Percentiles rank a stretch among this genome's conserved stretches.
Conservation (phyloP, 2,329 filamentous ascomycete genomes). For the Pseudodiploospora longispora region DNA sequence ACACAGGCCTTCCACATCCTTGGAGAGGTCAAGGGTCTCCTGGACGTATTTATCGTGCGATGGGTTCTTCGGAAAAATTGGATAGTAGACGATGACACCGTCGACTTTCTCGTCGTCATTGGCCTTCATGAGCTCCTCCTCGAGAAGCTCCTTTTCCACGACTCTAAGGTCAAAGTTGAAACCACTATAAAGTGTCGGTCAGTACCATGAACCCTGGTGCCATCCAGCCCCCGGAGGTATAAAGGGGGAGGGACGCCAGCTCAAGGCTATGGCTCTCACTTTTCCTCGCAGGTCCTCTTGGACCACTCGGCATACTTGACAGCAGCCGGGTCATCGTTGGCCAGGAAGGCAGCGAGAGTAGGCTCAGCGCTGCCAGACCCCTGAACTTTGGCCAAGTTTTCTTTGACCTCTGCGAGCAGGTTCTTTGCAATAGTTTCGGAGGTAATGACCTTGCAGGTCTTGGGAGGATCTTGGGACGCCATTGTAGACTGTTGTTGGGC, state of each 20-base stretch:
- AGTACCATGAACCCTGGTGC: slow-evolving; percentile 2
- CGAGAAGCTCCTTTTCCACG: slow-evolving; percentile 79
- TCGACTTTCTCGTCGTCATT: slow-evolving; percentile 73
- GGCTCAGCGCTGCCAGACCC: slow-evolving; percentile 50
- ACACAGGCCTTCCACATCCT: slow-evolving; percentile 92
- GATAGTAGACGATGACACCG: slow-evolving; percentile 96
- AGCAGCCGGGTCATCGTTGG: slow-evolving; percentile 84
- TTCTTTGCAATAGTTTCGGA: slow-evolving; percentile 80
- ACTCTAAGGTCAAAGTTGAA: slow-evolving; percentile 82
- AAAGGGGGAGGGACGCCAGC: too few species aligned
- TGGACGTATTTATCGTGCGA: slow-evolving; percentile 91
- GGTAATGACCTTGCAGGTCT: slow-evolving; percentile 87
- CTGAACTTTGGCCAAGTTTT: slow-evolving; percentile 64
- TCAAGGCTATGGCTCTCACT: slow-evolving; percentile 52
- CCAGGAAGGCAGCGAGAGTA: slow-evolving; percentile 81
- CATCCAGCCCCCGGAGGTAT: neutral
- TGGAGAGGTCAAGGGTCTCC: slow-evolving; percentile 80
- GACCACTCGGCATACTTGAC: slow-evolving; percentile 96
- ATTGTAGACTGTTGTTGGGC: slow-evolving; percentile 11
- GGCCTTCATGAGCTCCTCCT: slow-evolving; percentile 78
- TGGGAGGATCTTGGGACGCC: slow-evolving; percentile 35
- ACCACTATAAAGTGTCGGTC: slow-evolving; percentile 47
- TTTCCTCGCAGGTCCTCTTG: slow-evolving; percentile 89
- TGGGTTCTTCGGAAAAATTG: slow-evolving; percentile 75
- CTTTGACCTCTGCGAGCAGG: slow-evolving; percentile 68